Evolutionary conservation across 768 basidiomycete genomes (phyloP), one percentile per base, ranked within the genome.

Genomic region (Tricholoma flavovirens): DNA sequence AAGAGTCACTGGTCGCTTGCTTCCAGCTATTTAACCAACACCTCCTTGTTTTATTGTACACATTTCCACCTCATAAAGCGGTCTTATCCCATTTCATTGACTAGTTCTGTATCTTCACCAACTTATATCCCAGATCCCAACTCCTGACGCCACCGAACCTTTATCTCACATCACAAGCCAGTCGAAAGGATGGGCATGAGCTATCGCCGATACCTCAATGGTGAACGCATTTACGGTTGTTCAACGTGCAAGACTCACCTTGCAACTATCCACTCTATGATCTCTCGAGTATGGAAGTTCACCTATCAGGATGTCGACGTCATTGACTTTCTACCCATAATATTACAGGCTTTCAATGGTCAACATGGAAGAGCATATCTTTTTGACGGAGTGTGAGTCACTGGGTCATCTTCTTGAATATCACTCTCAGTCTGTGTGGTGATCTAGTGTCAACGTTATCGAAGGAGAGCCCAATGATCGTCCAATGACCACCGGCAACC

Each of bases 341-440:
- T 46, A 51, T 36, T 42, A 32, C 35, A 98, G 96, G 90, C 91
- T 43, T 98, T 98, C 79, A 94, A 92, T 60, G 96, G 96, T 24
- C 93, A 97, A 72, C 93, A 97, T 71, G 96, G 96, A 15, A 80
- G 91, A 56, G 96, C 96, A 15, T 94, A 95, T 70, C 83, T 98
- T 60, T 95, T 98, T 65, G 91, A 95, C 52, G 83, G 80, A 62
- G 94, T 97, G 95, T 96, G 71, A 79, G 93, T 74, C 19, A 35
- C 45, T 14, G 24, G 15, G 53, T 55, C 43, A 49, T 48, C 38
- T 15, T 42, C 40, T 26, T 35, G 24, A 52, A 33, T 30, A 30
- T 53, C 17, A 43, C 12, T 11, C 61, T 60, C 49, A 58, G 54
- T 36, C 42, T 30, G 56, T 54, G 54, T 61, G 57, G 30, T 57